Percentiles rank a stretch among this genome's conserved stretches.
These are phyloP conservation scores for Fusarium liriodendri DNA, from an alignment of 2,329 filamentous ascomycete species.

Conservation along the genomic window DNA sequence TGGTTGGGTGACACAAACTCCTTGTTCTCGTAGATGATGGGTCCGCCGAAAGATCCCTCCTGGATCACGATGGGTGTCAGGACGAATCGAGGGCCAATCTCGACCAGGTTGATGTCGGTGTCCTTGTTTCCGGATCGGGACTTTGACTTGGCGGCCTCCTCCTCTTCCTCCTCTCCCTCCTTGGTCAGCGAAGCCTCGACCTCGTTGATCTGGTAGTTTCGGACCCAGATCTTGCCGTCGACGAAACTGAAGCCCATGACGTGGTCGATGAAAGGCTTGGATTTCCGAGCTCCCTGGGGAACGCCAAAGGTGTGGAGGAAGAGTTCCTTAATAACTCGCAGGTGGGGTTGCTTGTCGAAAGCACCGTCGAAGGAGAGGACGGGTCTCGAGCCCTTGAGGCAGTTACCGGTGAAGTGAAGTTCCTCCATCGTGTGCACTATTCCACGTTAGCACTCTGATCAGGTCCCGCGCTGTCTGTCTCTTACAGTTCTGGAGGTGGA, in stretches of 20 bases:
- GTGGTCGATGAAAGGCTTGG: constrained; percentile 96
- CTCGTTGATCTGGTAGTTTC: constrained; percentile 93
- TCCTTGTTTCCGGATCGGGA: constrained; percentile 57
- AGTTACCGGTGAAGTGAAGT: constrained; percentile 96
- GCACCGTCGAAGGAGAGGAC: constrained; percentile 90
- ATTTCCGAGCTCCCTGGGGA: constrained; percentile 85
- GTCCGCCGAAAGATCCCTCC: constrained; percentile 93
- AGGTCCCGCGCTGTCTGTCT: background rate
- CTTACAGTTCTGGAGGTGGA: constrained; percentile 82
- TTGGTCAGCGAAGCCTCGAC: constrained; percentile 70
- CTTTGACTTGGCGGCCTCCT: constrained; percentile 54
- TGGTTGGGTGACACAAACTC: constrained; percentile 98
- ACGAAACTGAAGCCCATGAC: constrained; percentile 92
- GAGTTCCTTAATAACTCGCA: constrained; percentile 87
- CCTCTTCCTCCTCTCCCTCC: constrained; percentile 55
- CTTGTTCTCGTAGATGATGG: constrained; percentile 98
- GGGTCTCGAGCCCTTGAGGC: constrained; percentile 90
- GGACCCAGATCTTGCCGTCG: constrained; percentile 95
- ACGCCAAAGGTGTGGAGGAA: constrained; percentile 93
- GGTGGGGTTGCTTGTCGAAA: constrained; percentile 85
- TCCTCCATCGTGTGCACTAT: constrained; percentile 95
- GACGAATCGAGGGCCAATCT: constrained; percentile 94
- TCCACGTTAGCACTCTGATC: constrained; percentile 36
- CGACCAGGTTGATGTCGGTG: constrained; percentile 84
- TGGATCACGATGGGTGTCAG: constrained; percentile 95